These are phyloP conservation scores for Arabis alpina DNA, from an alignment of 345 rosid species.

Conservation along the genomic window DNA sequence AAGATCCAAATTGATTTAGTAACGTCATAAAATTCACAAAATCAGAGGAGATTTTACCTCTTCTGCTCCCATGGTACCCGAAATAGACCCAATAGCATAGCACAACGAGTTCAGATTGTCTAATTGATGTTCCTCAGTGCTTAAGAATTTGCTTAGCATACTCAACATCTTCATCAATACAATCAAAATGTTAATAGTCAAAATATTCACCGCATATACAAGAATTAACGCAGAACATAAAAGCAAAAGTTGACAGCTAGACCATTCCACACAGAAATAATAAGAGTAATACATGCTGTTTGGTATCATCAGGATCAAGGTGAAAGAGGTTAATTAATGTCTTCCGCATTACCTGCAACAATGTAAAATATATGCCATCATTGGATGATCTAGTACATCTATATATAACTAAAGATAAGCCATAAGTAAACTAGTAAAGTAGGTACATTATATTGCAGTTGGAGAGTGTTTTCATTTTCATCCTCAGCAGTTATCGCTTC, in stretches of 20 bases:
- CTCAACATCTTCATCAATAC: conserved; percentile 70
- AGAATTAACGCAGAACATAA: background rate
- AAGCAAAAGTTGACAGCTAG: background rate
- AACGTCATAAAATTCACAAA: no score
- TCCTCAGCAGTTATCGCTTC: conserved; percentile 97
- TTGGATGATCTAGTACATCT: conserved; percentile 12
- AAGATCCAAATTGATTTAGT: no score
- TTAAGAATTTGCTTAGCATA: conserved; percentile 57
- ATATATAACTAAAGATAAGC: conserved; percentile 14
- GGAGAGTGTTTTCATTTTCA: conserved; percentile 91
- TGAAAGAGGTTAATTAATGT: conserved; percentile 90
- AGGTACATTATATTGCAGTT: conserved; percentile 86
- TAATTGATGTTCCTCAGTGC: conserved; percentile 94
- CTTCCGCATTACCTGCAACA: conserved; percentile 89
- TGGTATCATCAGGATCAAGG: conserved; percentile 97
- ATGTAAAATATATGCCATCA: conserved; percentile 7
- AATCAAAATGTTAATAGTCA: conserved; percentile 14
- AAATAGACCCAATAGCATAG: conserved; percentile 99
- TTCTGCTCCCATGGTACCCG: conserved; percentile 96
- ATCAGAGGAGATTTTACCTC: conserved; percentile 55
- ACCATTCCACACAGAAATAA: conserved; percentile 3
- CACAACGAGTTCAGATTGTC: conserved; percentile 92
- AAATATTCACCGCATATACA: conserved; percentile 3
- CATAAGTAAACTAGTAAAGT: background rate
- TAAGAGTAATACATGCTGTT: conserved; percentile 76